Evolutionary conservation across 2,329 filamentous ascomycete species (phyloP).

Genomic region (Tolypocladium inflatum): DNA sequence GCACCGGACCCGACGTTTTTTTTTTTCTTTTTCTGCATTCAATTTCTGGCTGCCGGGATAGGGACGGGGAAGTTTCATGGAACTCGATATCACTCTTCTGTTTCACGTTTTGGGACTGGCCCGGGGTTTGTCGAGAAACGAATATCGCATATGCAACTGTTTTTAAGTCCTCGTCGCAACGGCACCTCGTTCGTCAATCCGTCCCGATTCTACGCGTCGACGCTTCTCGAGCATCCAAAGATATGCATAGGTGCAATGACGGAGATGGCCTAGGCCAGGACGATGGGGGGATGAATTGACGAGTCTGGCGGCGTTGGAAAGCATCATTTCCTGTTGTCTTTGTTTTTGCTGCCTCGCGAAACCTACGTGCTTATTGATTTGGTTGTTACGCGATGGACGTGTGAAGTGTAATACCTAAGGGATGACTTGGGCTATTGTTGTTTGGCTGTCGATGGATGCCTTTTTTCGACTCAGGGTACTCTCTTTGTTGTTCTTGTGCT

Average conservation of each 20-base stretch:
- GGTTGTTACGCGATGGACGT: neutral
- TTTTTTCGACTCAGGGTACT: neutral
- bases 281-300: neutral
- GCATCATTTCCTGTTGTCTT: neutral
- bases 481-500: neutral
- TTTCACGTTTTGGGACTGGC: slow-evolving; percentile 3
- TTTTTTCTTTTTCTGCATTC: too few relatives aligned
- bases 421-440: neutral
- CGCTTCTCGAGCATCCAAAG: neutral
- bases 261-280: neutral
- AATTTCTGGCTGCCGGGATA: neutral
- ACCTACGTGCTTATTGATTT: neutral
- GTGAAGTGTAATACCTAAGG: neutral
- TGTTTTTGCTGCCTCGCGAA: neutral
- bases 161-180: neutral
- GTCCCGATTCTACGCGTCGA: neutral
- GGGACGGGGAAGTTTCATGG: neutral
- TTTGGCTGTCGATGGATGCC: neutral
- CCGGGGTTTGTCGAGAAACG: neutral
- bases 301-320: neutral
- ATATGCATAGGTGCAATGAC: neutral
- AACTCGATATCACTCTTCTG: slow-evolving; percentile 10
- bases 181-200: neutral
- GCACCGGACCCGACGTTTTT: too few relatives aligned
- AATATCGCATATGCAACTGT: neutral